phyloP scores from a whole-genome alignment of 768 basidiomycete species.

The Butyriboletus loyo region DNA sequence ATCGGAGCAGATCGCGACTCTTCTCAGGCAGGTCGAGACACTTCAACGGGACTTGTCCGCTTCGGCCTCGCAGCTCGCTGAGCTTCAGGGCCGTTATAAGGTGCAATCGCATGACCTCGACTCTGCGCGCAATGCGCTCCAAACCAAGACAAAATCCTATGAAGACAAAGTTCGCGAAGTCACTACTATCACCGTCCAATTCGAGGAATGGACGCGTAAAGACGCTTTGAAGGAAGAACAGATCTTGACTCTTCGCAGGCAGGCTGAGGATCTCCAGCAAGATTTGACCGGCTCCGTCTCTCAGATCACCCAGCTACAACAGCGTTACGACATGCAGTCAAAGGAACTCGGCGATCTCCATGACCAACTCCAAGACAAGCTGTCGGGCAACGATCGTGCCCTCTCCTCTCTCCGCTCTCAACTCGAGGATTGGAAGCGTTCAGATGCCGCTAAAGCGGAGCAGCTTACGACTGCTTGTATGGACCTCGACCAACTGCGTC shows the following conservation, averaged over 20 bases:
- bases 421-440: neutral
- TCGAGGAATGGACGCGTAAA: neutral
- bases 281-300: neutral
- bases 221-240: neutral
- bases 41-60: neutral
- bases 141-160: neutral
- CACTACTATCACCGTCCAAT: neutral
- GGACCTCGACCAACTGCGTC: neutral
- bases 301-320: neutral
- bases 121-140: neutral
- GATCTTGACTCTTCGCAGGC: neutral
- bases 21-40: neutral
- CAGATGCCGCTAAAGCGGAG: neutral
- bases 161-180: neutral
- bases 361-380: neutral
- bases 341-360: neutral
- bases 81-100: neutral
- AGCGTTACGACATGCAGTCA: neutral
- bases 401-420: neutral
- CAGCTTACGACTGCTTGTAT: neutral
- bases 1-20: neutral
- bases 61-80: neutral
- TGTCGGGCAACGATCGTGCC: neutral
- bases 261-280: neutral
- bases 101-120: neutral